Percentiles rank a stretch among this genome's conserved stretches.
These are phyloP conservation scores for Coleophoma cylindrospora DNA, from an alignment of 2,329 filamentous ascomycete genomes.

Conservation along the genomic window DNA sequence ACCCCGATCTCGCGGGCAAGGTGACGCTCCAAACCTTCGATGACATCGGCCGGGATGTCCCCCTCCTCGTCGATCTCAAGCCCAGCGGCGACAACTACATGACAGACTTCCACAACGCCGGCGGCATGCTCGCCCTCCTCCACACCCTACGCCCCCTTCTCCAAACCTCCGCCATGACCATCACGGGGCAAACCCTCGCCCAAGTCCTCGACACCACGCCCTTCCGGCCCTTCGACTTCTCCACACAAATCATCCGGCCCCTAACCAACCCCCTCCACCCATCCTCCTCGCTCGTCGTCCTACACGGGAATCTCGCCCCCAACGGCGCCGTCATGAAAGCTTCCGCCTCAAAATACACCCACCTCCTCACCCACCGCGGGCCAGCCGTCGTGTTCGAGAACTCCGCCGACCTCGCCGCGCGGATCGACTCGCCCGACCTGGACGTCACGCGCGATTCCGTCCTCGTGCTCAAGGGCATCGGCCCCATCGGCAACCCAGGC, in stretches of 20 bases:
- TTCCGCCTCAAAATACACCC: slow-evolving; percentile 41
- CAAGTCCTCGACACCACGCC: slow-evolving; percentile 36
- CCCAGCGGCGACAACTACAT: slow-evolving; percentile 48
- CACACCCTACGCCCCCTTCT: slow-evolving; percentile 40
- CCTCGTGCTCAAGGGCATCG: slow-evolving; percentile 42
- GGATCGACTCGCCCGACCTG: slow-evolving; percentile 40
- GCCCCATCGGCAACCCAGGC: slow-evolving; percentile 44
- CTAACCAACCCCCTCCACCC: slow-evolving; percentile 39
- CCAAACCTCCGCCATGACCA: slow-evolving; percentile 38
- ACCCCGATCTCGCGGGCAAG: slow-evolving; percentile 37
- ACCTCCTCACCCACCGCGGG: slow-evolving; percentile 37
- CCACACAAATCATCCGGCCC: slow-evolving; percentile 36
- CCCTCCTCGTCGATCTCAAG: slow-evolving; percentile 45
- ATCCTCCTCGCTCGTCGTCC: slow-evolving; percentile 36
- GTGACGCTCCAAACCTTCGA: slow-evolving; percentile 41
- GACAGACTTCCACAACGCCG: slow-evolving; percentile 49
- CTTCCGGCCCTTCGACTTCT: slow-evolving; percentile 35
- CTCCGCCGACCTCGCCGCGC: slow-evolving; percentile 36
- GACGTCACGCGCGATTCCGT: slow-evolving; percentile 37
- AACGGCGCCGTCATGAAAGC: slow-evolving; percentile 44
- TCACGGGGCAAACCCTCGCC: slow-evolving; percentile 41
- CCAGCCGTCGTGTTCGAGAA: slow-evolving; percentile 43
- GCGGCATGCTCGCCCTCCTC: slow-evolving; percentile 42
- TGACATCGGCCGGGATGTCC: slow-evolving; percentile 39
- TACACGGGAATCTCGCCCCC: slow-evolving; percentile 42